Evolutionary conservation across 148 eudicot genomes (phyloP).

Genomic region (Diospyros kaki): DNA sequence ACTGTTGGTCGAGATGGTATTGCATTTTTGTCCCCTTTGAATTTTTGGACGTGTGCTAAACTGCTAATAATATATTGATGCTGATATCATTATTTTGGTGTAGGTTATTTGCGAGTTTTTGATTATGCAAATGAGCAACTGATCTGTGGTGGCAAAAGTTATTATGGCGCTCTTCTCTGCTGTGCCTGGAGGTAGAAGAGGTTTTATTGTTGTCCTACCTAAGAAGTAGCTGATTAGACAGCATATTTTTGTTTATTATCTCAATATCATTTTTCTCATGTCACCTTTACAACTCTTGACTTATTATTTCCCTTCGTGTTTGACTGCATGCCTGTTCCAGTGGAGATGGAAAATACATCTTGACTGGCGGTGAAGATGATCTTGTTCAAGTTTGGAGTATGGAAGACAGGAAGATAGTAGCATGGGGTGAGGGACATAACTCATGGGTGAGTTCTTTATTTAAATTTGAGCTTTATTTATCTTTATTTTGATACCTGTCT

Average conservation of each 20-base stretch:
- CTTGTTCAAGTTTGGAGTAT: constrained; percentile 68
- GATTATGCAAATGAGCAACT: constrained; percentile 63
- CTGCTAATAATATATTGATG: neutral
- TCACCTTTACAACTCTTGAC: neutral
- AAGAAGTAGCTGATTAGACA: neutral
- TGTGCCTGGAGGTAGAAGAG: constrained; percentile 68
- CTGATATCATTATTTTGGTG: constrained; percentile 17
- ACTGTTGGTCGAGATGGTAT: constrained; percentile 43
- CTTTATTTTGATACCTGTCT: neutral
- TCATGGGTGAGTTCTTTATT: constrained; percentile 46
- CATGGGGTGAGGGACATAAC: constrained; percentile 69
- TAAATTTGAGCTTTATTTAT: neutral
- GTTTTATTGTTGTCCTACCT: neutral
- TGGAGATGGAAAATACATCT: constrained; percentile 43
- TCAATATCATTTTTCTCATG: neutral
- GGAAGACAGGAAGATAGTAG: constrained; percentile 61
- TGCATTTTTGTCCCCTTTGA: neutral
- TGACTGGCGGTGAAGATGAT: constrained; percentile 68
- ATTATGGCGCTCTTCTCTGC: constrained; percentile 67
- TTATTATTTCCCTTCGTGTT: neutral
- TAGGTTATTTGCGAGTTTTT: constrained; percentile 64
- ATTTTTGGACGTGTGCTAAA: too few species aligned
- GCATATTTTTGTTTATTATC: neutral
- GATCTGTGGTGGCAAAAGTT: constrained; percentile 66
- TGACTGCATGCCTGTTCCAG: constrained; percentile 4